phyloP scores from a whole-genome alignment of 1,284 basidiomycete species.

The Apiotrichum montevideense region DNA sequence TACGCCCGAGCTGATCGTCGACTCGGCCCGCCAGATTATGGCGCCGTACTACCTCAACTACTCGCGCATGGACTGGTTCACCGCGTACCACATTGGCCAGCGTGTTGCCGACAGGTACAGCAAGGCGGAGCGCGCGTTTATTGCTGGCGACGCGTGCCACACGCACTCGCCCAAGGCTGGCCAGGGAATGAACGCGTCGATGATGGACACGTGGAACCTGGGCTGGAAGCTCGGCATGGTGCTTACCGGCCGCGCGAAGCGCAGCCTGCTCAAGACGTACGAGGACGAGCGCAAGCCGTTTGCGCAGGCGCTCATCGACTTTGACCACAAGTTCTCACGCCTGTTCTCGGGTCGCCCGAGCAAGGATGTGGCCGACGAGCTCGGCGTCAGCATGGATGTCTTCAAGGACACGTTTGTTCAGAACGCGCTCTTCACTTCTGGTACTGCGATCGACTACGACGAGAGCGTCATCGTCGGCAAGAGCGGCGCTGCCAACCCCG shows the following conservation, averaged over 20 bases:
- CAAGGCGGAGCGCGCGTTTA: slow-evolving; percentile 27
- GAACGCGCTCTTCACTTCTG: slow-evolving; percentile 16
- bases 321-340: slow-evolving; percentile 66
- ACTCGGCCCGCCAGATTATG: slow-evolving; percentile 32
- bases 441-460: slow-evolving; percentile 43
- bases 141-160: slow-evolving; percentile 39
- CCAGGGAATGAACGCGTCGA: slow-evolving; percentile 39
- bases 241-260: slow-evolving; percentile 58
- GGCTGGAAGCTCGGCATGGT: slow-evolving; percentile 51
- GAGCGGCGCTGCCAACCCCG: slow-evolving; percentile 3
- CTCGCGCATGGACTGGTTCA: slow-evolving; percentile 35
- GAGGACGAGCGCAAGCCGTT: slow-evolving; percentile 16
- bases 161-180: slow-evolving; percentile 36
- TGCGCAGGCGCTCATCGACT: slow-evolving; percentile 65
- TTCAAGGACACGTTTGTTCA: slow-evolving; percentile 11
- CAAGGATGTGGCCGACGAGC: slow-evolving; percentile 39
- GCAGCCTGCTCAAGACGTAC: slow-evolving; percentile 60
- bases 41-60: slow-evolving; percentile 34
- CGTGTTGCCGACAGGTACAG: slow-evolving; percentile 17
- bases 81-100: slow-evolving; percentile 39
- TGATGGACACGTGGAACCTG: slow-evolving; percentile 38
- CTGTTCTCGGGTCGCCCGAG: slow-evolving; percentile 65
- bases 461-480: slow-evolving; percentile 1
- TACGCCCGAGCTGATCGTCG: slow-evolving; percentile 27
- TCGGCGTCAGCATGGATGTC: slow-evolving; percentile 49